These are phyloP conservation scores for Vitis vinifera DNA, from an alignment of 164 flowering plant species.

Conservation along the genomic window ASM3070453v1 NC_081823.1:2731001-2731500, in stretches of 20 bases:
- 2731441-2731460: conserved; percentile 68
- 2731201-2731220: conserved; percentile 82
- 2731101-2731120: conserved; percentile 91
- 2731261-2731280: conserved; percentile 75
- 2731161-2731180: conserved; percentile 74
- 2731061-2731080: background rate
- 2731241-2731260: conserved; percentile 91
- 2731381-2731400: conserved; percentile 83
- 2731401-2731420: conserved; percentile 70
- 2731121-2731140: conserved; percentile 74
- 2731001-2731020: background rate
- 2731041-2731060: background rate
- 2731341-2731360: background rate
- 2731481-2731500: conserved; percentile 77
- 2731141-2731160: conserved; percentile 72
- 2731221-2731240: conserved; percentile 89
- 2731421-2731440: conserved; percentile 46
- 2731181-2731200: conserved; percentile 86
- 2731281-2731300: conserved; percentile 50
- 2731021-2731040: background rate
- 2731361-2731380: conserved; percentile 42
- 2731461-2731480: conserved; percentile 76
- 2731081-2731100: background rate
- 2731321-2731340: background rate
- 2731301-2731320: background rate